A percentile compares a stretch with the other conserved stretches of the same genome.
Evolutionary conservation across 2,329 filamentous ascomycete genomes (phyloP).

Genomic region (Botrytis cinerea): DNA sequence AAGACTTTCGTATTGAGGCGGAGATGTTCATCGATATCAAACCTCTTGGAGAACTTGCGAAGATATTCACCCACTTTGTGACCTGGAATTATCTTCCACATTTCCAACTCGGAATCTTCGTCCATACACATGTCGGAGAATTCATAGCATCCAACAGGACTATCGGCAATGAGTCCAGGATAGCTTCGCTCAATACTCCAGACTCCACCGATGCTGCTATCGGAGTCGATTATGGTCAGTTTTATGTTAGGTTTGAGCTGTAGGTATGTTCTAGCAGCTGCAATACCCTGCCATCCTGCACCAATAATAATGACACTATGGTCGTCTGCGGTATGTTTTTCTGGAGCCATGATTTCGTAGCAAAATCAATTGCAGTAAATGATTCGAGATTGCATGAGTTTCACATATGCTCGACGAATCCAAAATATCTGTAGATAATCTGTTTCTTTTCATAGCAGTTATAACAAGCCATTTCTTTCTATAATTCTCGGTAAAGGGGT

Average conservation of each 20-base stretch:
- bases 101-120: conserved; percentile 21
- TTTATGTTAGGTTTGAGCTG: conserved; percentile 56
- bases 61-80: conserved; percentile 30
- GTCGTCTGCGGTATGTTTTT: not conserved
- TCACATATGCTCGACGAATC: not conserved
- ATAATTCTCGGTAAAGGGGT: not conserved
- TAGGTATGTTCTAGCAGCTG: conserved; percentile 60
- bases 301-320: conserved; percentile 25
- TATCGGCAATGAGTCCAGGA: conserved; percentile 69
- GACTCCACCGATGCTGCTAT: conserved; percentile 62
- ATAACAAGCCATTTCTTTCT: not conserved
- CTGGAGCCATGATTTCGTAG: not conserved
- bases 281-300: conserved; percentile 56
- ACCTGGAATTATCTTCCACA: conserved; percentile 23
- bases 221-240: conserved; percentile 60
- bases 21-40: conserved; percentile 21
- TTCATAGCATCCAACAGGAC: conserved; percentile 70
- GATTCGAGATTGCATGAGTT: not conserved
- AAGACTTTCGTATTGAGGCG: conserved; percentile 47
- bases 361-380: not conserved
- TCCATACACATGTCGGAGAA: conserved; percentile 65
- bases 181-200: conserved; percentile 69
- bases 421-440: not conserved
- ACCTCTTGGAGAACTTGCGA: conserved; percentile 27
- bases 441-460: no score